These are phyloP conservation scores for Apiospora pterosperma DNA, from an alignment of 2,329 filamentous ascomycete species.

Conservation along the genomic window DNA sequence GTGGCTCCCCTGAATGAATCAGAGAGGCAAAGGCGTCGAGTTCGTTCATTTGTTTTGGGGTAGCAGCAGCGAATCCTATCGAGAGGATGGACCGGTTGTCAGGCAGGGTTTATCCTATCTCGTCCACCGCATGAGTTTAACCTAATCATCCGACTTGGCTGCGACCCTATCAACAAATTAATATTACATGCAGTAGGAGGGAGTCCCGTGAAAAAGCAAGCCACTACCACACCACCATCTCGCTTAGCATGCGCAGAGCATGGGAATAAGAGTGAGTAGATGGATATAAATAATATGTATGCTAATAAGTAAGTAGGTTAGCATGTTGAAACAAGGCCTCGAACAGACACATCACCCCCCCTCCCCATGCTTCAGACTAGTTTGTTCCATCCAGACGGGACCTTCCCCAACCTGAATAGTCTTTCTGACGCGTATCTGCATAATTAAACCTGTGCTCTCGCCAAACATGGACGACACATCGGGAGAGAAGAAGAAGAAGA, in stretches of 20 bases:
- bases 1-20: not conserved
- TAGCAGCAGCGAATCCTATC: not conserved
- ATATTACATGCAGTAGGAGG: too few relatives aligned
- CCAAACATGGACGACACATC: too few relatives aligned
- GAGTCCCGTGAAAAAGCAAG: not conserved
- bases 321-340: not conserved
- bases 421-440: not conserved
- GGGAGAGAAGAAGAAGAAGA: too few relatives aligned
- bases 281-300: too few relatives aligned
- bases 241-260: not conserved
- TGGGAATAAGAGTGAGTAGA: not conserved
- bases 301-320: too few relatives aligned
- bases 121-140: too few relatives aligned
- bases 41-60: not conserved
- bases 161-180: not conserved
- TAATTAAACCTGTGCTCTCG: not conserved
- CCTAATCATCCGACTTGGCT: not conserved
- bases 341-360: not conserved
- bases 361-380: too few relatives aligned
- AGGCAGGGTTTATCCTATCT: not conserved
- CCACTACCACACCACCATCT: not conserved
- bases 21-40: not conserved
- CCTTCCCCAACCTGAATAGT: too few relatives aligned
- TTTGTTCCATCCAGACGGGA: too few relatives aligned
- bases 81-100: not conserved